phyloP scores from a whole-genome alignment of 2,329 filamentous ascomycete genomes.

The Pleomassaria siparia region DNA sequence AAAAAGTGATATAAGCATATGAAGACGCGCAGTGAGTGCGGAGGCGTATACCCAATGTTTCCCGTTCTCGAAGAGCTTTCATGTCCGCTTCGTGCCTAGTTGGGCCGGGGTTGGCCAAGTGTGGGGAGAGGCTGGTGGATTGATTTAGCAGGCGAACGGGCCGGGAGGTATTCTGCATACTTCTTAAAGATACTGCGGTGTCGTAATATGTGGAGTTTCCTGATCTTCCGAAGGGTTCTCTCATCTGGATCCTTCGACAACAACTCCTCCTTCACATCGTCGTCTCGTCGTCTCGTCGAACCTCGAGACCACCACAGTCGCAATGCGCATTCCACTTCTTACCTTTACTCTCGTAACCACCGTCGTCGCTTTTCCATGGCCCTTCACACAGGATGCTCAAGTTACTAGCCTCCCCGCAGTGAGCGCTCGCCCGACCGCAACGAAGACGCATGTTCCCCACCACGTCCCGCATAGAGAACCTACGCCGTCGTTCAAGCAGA shows the following conservation, averaged over 20 bases:
- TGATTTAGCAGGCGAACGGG: not conserved
- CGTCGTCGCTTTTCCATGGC: constrained; percentile 19
- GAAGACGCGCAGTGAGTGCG: constrained; percentile 8
- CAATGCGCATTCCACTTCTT: constrained; percentile 23
- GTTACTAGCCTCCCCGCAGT: constrained; percentile 7
- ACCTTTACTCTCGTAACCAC: constrained; percentile 17
- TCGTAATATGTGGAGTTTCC: constrained; percentile 1
- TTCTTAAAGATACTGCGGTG: not conserved
- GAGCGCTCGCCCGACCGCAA: not conserved
- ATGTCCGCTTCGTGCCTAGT: not conserved
- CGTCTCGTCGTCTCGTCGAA: not conserved
- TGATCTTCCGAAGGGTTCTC: too few species aligned
- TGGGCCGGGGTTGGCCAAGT: not conserved
- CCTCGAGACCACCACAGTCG: not conserved
- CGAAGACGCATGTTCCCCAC: not conserved
- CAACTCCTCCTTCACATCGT: too few species aligned
- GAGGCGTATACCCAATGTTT: too few species aligned
- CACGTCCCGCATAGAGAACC: constrained; percentile 28
- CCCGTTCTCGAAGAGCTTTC: constrained; percentile 1
- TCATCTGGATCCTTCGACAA: not conserved
- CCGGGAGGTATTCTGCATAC: constrained; percentile 1
- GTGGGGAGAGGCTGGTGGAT: not conserved
- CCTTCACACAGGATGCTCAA: constrained; percentile 15
- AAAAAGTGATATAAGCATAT: constrained; percentile 9
- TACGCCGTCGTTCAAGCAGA: constrained; percentile 27